These are phyloP conservation scores for Phyllostachys edulis DNA, from an alignment of 176 grass and related monocot species.

Conservation along the genomic window DNA sequence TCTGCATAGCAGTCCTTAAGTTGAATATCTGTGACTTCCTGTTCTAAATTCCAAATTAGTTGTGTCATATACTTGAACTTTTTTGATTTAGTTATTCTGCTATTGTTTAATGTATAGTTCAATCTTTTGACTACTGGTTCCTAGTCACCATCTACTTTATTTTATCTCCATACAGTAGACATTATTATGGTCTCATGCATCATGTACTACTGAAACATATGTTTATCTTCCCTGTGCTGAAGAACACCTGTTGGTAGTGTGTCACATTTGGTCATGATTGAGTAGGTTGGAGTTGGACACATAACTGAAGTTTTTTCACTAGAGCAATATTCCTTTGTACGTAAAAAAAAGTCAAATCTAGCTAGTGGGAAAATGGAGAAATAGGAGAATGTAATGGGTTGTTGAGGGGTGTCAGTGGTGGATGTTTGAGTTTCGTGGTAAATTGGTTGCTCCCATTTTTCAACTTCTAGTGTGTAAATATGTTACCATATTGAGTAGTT, in stretches of 20 bases:
- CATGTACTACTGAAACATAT: slow-evolving; percentile 13
- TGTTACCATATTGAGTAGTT: slow-evolving; percentile 22
- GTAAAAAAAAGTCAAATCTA: slow-evolving; percentile 4
- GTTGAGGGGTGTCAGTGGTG: background rate
- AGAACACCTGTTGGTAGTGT: slow-evolving; percentile 15
- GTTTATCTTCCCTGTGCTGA: background rate
- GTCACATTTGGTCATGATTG: background rate
- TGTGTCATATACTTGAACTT: no score
- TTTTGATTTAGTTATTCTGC: slow-evolving; percentile 19
- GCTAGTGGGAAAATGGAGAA: background rate
- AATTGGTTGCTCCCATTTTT: slow-evolving; percentile 17
- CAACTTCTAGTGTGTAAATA: background rate
- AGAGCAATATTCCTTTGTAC: background rate
- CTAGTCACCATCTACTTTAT: background rate
- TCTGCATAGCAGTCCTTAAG: background rate
- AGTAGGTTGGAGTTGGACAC: background rate
- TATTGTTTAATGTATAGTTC: background rate
- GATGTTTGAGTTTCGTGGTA: background rate
- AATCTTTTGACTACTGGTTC: background rate
- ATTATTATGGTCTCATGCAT: slow-evolving; percentile 4
- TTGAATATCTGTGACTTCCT: background rate
- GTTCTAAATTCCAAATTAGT: slow-evolving; percentile 4
- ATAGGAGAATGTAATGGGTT: background rate
- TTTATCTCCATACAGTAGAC: background rate
- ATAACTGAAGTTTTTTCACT: background rate